Percentiles rank a stretch among this genome's conserved stretches.
phyloP scores from a whole-genome alignment of 257 asterid species.

The Fraxinus pennsylvanica region DNA sequence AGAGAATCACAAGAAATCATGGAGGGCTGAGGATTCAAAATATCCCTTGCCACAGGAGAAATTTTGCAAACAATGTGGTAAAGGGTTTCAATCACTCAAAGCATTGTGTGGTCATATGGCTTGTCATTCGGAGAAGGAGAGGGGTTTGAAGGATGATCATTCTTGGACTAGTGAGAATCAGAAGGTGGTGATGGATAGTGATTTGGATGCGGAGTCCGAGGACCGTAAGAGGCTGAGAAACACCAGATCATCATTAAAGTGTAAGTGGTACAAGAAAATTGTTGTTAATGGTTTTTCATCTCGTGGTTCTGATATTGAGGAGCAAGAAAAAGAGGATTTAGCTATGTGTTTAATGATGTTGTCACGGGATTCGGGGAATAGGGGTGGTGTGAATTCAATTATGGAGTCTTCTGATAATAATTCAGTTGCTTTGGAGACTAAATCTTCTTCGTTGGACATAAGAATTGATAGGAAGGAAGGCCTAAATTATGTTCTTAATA shows the following conservation, averaged over 20 bases:
- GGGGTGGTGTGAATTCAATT: constrained; percentile 63
- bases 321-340: constrained; percentile 66
- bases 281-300: constrained; percentile 52
- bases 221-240: constrained; percentile 33
- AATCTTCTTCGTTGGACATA: constrained; percentile 70
- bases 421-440: constrained; percentile 71
- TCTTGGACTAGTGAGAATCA: too few relatives aligned
- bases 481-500: constrained; percentile 14
- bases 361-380: constrained; percentile 66
- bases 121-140: too few relatives aligned
- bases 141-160: too few relatives aligned
- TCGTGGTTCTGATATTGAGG: constrained; percentile 75
- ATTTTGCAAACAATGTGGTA: constrained; percentile 56
- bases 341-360: constrained; percentile 82
- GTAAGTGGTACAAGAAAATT: constrained; percentile 53
- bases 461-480: constrained; percentile 31
- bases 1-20: too few relatives aligned
- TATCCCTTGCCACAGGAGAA: constrained; percentile 49
- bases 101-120: too few relatives aligned
- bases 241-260: constrained; percentile 39
- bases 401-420: constrained; percentile 82
- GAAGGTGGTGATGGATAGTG: constrained; percentile 41
- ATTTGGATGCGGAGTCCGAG: constrained; percentile 55
- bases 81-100: too few relatives aligned
- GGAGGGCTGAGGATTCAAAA: constrained; percentile 48